Percentiles rank a stretch among this genome's conserved stretches.
These are phyloP conservation scores for Karstenula rhodostoma DNA, from an alignment of 2,329 filamentous ascomycete genomes.

Conservation along the genomic window DNA sequence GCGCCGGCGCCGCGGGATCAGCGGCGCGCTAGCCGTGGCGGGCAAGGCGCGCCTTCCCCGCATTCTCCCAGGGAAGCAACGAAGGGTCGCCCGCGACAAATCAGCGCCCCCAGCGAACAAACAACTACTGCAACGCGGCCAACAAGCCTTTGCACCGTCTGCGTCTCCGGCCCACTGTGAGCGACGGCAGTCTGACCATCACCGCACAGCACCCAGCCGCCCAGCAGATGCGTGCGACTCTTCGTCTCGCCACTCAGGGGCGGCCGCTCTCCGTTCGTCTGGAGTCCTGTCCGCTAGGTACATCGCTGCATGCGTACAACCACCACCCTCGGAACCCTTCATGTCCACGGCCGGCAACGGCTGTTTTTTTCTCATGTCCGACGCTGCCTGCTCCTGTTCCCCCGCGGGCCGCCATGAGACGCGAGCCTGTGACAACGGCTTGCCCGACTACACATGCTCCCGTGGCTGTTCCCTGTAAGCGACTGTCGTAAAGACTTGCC, in stretches of 20 bases:
- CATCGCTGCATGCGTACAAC: slow-evolving; percentile 2
- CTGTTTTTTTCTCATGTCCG: not conserved
- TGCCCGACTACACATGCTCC: not conserved
- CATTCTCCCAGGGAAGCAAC: slow-evolving; percentile 38
- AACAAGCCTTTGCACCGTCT: slow-evolving; percentile 7
- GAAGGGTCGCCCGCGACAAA: slow-evolving; percentile 24
- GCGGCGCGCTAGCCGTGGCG: slow-evolving; percentile 18
- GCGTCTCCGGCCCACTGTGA: not conserved
- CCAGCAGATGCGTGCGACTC: not conserved
- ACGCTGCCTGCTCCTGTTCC: not conserved
- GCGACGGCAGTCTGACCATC: not conserved
- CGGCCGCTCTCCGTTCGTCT: not conserved
- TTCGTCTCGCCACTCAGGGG: slow-evolving; percentile 3
- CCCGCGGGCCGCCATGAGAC: not conserved
- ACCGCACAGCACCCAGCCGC: not conserved
- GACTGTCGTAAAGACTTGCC: not conserved
- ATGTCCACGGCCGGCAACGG: slow-evolving; percentile 9
- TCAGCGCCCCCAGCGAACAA: slow-evolving; percentile 9
- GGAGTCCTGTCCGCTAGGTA: not conserved
- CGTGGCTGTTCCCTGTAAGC: not conserved
- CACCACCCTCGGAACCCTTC: not conserved
- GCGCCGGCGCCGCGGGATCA: slow-evolving; percentile 11
- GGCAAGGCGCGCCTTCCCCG: slow-evolving; percentile 43
- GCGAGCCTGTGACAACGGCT: not conserved
- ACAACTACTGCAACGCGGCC: slow-evolving; percentile 14